phyloP scores from a whole-genome alignment of 371 early-diverging fungal species.

The Mucor lusitanicus region DNA sequence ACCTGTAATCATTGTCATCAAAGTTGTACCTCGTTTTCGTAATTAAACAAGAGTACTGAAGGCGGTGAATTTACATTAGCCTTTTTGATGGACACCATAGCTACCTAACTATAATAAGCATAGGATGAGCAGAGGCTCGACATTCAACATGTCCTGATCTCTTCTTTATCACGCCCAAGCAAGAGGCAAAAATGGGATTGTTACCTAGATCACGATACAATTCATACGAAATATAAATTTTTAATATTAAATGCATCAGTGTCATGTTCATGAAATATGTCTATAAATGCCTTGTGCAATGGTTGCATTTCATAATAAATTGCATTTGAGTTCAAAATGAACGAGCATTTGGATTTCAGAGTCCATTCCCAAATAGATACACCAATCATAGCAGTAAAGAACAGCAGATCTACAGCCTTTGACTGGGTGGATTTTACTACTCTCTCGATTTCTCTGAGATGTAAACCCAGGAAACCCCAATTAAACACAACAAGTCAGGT shows the following conservation, averaged over 20 bases:
- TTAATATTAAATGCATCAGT: neutral
- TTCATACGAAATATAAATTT: neutral
- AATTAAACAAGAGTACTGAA: neutral
- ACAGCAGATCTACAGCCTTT: neutral
- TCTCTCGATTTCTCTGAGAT: neutral
- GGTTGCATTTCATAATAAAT: neutral
- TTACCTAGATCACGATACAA: neutral
- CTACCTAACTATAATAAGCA: neutral
- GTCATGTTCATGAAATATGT: neutral
- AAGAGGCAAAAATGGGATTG: neutral
- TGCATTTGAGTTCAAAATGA: neutral
- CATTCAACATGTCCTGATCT: too few relatives aligned
- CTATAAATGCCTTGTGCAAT: neutral
- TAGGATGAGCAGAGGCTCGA: neutral
- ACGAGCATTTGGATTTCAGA: neutral
- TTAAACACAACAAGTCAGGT: neutral
- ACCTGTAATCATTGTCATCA: too few relatives aligned
- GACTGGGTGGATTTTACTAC: neutral
- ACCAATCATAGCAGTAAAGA: neutral
- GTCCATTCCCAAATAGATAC: neutral
- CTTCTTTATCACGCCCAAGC: too few relatives aligned
- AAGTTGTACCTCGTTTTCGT: neutral
- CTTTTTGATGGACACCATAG: neutral
- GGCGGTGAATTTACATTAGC: neutral
- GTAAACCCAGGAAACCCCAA: neutral